Base-by-base conservation (phyloP, 1,284 basidiomycete species). In the Pseudozyma sp. region DNA sequence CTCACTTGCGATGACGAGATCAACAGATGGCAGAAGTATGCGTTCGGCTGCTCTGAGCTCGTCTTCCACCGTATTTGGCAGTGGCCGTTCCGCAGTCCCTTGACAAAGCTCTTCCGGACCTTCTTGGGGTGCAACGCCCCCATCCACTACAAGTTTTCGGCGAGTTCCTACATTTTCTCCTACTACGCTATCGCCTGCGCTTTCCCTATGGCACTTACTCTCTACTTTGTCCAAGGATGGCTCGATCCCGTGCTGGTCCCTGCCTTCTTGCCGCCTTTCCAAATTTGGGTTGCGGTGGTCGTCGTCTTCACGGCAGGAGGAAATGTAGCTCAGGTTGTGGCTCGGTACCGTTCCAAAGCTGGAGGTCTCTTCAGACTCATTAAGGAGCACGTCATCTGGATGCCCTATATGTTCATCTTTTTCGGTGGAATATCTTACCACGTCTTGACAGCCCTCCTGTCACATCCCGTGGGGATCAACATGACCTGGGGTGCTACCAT, bases 21-120 rank as follows among this genome's bases (percentile, higher is more conserved):
- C 3, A 93, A 93, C 73, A 85, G 92, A 5, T 94, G 92, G 92
- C 91, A 93, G 75, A 94, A 94, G 81, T 94, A 94, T 78, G 88
- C 91, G 0, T 94, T 91, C 81, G 92, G 92, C 8, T 72, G 84
- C 53, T 91, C 81, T 68, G 86, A 83, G 54, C 17, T 80, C 35
- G 46, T 68, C 34, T 49, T 72, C 76, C 62, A 65, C 62, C 68
- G 66, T 62, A 52, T 93, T 62, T 87, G 88, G 54, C 81, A 88
- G 30, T 93, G 92, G 92, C 90, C 89, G 87, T 86, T 85, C 62
- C 85, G 88, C 58, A 92, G 92, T 7, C 92, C 92, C 0, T 89
- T 94, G 84, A 92, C 88, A 44, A 89, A 90, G 71, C 91, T 93
- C 75, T 88, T 92, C 40, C 89, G 89, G 48, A 87, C 84, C 16